phyloP scores from a whole-genome alignment of 176 grass and related monocot genomes.

The Juncus effusus region DNA sequence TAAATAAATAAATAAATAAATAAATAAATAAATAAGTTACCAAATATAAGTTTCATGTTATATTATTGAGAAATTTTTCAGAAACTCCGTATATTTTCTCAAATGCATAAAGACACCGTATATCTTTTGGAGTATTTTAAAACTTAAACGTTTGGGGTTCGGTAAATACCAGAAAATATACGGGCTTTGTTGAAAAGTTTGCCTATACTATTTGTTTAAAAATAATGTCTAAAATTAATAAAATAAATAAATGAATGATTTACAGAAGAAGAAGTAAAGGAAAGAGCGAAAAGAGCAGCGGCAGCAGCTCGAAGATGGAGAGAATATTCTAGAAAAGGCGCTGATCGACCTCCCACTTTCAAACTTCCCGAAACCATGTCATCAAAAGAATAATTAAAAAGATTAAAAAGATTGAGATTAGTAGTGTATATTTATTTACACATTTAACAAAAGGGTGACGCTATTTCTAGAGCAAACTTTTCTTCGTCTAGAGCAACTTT shows the following conservation, averaged over 20 bases:
- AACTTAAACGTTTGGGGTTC: too few species aligned
- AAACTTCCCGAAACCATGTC: conserved; percentile 73
- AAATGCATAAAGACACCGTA: too few species aligned
- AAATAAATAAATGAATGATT: not conserved
- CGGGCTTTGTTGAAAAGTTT: too few species aligned
- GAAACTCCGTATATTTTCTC: too few species aligned
- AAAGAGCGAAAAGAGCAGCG: conserved; percentile 65
- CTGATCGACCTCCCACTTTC: conserved; percentile 38
- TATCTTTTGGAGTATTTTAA: too few species aligned
- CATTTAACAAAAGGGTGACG: conserved; percentile 12
- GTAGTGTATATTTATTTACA: conserved; percentile 11
- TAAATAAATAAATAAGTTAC: not conserved
- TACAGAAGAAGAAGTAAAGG: conserved; percentile 56
- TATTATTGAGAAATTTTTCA: too few species aligned
- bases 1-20: not conserved
- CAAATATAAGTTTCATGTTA: not conserved
- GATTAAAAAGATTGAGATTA: not conserved
- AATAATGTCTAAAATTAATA: not conserved
- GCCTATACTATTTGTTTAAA: not conserved
- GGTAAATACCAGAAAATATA: too few species aligned
- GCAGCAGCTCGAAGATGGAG: conserved; percentile 71
- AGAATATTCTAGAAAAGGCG: conserved; percentile 75
- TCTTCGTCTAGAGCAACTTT: too few species aligned
- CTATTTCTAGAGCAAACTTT: too few species aligned
- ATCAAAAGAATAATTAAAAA: conserved; percentile 45